Evolutionary conservation across 495 filamentous ascomycete species (phyloP).

Genomic region (Penicillium macrosclerotiorum): DNA sequence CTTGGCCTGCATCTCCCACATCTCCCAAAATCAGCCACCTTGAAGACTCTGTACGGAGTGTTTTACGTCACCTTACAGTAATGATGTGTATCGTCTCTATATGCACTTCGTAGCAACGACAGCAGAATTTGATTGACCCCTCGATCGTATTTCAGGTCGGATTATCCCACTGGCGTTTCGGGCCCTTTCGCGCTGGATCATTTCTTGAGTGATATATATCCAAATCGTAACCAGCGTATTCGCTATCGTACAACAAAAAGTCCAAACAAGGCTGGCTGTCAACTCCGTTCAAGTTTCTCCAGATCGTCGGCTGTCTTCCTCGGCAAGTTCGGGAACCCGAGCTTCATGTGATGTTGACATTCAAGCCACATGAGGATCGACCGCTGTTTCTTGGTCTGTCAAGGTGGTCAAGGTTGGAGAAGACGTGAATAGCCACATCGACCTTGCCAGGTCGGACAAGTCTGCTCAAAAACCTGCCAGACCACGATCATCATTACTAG

Average conservation of each 20-base stretch:
- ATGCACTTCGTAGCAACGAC: no score
- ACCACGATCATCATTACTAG: conserved; percentile 21
- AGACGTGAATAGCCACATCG: not conserved
- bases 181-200: no score
- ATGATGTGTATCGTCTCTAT: no score
- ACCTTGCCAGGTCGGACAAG: not conserved
- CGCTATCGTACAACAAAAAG: not conserved
- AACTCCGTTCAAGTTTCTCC: not conserved
- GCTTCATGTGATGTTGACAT: conserved; percentile 12
- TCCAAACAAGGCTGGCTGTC: no score
- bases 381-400: not conserved
- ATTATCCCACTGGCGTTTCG: no score
- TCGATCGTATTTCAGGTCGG: no score
- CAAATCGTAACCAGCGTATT: conserved; percentile 6
- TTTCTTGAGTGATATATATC: no score
- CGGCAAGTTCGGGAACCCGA: not conserved
- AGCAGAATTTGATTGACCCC: no score
- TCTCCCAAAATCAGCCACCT: no score
- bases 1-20: not conserved
- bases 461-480: conserved; percentile 11
- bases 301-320: conserved; percentile 4
- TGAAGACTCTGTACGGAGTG: no score
- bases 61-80: no score
- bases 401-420: not conserved
- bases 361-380: not conserved